Base-by-base conservation (phyloP, 2,329 filamentous ascomycete species). In the Stemphylium beticola region DNA sequence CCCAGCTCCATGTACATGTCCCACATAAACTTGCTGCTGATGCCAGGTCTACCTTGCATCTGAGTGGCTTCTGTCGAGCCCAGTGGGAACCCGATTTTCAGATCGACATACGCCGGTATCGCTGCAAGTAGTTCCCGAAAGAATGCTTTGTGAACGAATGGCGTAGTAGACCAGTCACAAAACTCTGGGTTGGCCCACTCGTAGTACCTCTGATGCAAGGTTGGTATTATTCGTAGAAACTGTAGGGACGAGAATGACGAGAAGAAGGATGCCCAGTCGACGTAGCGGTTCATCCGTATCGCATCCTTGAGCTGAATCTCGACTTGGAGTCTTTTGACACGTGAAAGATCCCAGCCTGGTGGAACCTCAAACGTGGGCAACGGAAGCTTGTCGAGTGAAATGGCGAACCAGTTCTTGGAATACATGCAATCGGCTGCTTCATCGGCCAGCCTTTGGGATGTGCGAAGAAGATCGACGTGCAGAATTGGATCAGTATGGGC, bases 281-380 rank as follows among this genome's bases (percentile, higher is more conserved):
- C 58, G 34, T 70, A 71, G 22, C 57, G 64, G 48, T 71, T 70
- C 69, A 71, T 72, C 14, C 68, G 55, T 43, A 66, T 60, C 7
- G 68, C 58, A n/a, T 72, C 68, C 36, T 72, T 72, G 7, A 72
- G 46, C 32, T 71, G 67, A 0, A 72, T 18, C 29, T 71, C 68
- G 4, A 71, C 48, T 29, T 70, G 65, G 26, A 72, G 43, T 29
- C 55, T 55, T 20, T 62, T 70, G 44, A 71, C 60, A 7, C 61
- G 60, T 15, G 43, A 51, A 12, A 61, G 57, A 17, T 69, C 53
- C 69, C 68, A 72, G 18, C 69, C 67, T 12, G 53, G 45, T 2
- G 69, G 69, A 1, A 57, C 54, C 15, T 72, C 66, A 29, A 69
- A 56, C 1, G 56, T 58, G 0, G 62, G 64, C 0, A 55, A 24